Evolutionary conservation across 495 filamentous ascomycete genomes (phyloP), one percentile per base, ranked within the genome.

Genomic region (Penicillium ochrochloron): DNA sequence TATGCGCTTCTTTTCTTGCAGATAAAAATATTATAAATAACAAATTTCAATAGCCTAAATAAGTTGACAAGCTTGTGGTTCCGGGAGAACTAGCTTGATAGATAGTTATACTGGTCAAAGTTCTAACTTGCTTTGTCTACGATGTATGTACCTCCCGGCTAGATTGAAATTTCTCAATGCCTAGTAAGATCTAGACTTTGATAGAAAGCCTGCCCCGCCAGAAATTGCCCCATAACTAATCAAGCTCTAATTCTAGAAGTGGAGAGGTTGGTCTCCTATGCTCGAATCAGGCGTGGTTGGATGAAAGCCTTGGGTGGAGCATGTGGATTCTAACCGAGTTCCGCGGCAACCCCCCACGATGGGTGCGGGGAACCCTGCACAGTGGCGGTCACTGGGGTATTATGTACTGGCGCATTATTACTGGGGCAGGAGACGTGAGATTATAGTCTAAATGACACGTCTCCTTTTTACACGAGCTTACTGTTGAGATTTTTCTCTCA

Each of bases 271-370:
- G 1, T 41, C 14, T 23, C 8, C 42, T 11, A 8, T 46, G 19
- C 37, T 17, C 15, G 15, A 17, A 14, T 4, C 15, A 12, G 37
- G 37, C 11, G 37, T 41, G 14, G 1, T 14, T 6, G 9, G 35
- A 11, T 37, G 35, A 1, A 12, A 37, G 35, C 12, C 35, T 37
- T 10, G 12, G 11, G 41, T 44, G 41, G 42, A 46, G 42, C 42
- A 46, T 46, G 42, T 46, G 42, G 42, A 19, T 23, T 46, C 2
- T 48, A 56, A 46, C 67, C 67, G 64, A 70, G 67, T 62, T 70
- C 67, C 67, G 64, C 61, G 63, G 72, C 42, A 69, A 54, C n/a
- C 8, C 12, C 48, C 10, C 19, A 6, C 12, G 12, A 17, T 41
- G 31, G 19, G 1, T 46, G 60, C 54, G 54, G 64, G 59, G 21